Conservation (phyloP, 129 eudicot genomes). For the Calendula officinalis region DNA sequence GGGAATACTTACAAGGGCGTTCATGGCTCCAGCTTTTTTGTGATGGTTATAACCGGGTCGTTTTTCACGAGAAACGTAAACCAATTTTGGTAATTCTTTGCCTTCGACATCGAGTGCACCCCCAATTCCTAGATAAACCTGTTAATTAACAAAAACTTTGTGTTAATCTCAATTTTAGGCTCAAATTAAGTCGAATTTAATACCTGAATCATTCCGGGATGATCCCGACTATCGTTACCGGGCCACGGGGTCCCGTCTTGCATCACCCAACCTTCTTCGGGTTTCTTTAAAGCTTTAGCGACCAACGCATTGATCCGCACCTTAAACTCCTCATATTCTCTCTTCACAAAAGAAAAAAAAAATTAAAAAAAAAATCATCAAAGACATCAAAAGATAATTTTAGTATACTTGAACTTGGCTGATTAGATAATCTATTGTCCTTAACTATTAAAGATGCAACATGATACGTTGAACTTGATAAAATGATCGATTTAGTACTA, state of each 20-base stretch:
- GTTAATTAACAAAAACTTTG: neutral
- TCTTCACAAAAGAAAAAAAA: constrained; percentile 31
- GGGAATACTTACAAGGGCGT: constrained; percentile 60
- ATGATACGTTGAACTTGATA: too few species aligned
- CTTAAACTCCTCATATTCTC: constrained; percentile 98
- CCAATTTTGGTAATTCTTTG: constrained; percentile 80
- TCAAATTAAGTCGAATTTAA: neutral
- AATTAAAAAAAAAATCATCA: neutral
- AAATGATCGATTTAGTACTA: too few species aligned
- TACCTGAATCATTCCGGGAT: constrained; percentile 99
- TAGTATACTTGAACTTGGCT: too few species aligned
- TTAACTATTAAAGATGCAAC: too few species aligned
- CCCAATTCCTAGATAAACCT: constrained; percentile 92
- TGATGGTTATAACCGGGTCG: constrained; percentile 95
- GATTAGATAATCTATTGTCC: too few species aligned
- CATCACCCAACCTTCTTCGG: constrained; percentile 99
- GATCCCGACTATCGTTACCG: constrained; percentile 90
- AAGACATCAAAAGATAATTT: neutral
- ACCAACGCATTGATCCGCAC: constrained; percentile 87
- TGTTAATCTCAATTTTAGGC: neutral
- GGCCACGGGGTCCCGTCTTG: constrained; percentile 99
- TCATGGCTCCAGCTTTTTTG: constrained; percentile 98
- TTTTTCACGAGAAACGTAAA: constrained; percentile 93
- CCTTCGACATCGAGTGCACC: constrained; percentile 99
- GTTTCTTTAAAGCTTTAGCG: constrained; percentile 84